Conservation (phyloP, 2,329 filamentous ascomycete genomes). For the Hypoxylon sp. region DNA sequence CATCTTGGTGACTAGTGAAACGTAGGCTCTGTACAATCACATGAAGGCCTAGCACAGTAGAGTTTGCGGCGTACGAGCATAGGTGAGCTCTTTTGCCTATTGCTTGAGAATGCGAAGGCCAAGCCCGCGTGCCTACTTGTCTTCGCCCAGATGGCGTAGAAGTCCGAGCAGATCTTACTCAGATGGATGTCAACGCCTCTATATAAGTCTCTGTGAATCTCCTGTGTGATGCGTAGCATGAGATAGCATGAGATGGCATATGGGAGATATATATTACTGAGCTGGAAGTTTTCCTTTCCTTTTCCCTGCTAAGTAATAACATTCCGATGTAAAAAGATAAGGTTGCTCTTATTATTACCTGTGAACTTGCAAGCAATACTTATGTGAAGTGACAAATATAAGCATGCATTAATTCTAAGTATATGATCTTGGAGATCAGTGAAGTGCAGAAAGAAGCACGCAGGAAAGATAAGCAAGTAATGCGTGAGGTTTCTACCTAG, state of each 20-base stretch:
- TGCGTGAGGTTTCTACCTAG: neutral
- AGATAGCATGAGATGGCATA: neutral
- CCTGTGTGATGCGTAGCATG: neutral
- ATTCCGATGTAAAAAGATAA: neutral
- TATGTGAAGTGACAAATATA: neutral
- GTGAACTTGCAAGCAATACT: neutral
- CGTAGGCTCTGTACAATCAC: neutral
- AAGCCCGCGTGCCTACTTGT: constrained; percentile 3
- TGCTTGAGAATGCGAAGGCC: neutral
- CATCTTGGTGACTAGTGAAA: no score
- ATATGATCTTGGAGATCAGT: neutral
- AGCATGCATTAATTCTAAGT: neutral
- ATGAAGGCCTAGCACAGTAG: neutral
- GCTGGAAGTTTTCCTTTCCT: neutral
- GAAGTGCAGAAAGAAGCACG: no score
- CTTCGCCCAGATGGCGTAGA: neutral
- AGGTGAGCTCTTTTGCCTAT: neutral
- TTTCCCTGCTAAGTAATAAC: neutral
- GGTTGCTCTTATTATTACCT: neutral
- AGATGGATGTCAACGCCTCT: neutral
- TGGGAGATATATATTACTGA: neutral
- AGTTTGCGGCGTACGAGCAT: neutral
- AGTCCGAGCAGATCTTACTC: neutral
- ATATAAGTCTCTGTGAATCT: no score
- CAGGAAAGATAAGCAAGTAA: neutral